phyloP scores from a whole-genome alignment of 1,139 yeast genomes.

The Yamadazyma pseudoaaseri region DNA sequence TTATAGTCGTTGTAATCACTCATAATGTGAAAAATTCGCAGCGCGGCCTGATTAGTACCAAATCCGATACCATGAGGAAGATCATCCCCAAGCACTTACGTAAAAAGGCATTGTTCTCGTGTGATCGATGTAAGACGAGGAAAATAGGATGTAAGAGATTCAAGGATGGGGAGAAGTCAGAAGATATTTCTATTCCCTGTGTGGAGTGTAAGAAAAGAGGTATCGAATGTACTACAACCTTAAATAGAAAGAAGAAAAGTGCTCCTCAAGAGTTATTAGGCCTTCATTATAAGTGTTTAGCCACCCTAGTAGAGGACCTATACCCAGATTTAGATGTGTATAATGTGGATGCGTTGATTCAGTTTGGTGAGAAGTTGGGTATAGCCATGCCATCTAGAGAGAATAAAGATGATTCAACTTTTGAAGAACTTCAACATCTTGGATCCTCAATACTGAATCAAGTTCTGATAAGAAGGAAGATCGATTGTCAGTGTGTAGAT shows the following conservation, averaged over 20 bases:
- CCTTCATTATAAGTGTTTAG: conserved; percentile 37
- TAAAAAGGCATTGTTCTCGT: conserved; percentile 28
- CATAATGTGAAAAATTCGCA: conserved; percentile 1
- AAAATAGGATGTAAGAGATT: conserved; percentile 41
- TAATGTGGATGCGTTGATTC: conserved; percentile 32
- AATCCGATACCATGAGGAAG: not conserved
- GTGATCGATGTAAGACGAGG: conserved; percentile 43
- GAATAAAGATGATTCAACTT: not conserved
- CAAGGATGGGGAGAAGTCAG: not conserved
- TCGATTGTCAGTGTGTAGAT: not conserved
- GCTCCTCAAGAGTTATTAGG: conserved; percentile 39
- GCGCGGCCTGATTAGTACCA: not conserved
- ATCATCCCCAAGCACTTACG: conserved; percentile 1
- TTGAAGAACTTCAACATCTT: conserved; percentile 1
- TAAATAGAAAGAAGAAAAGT: conserved; percentile 14
- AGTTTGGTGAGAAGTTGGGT: conserved; percentile 32
- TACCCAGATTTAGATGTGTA: conserved; percentile 41
- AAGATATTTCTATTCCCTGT: conserved; percentile 5
- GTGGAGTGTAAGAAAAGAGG: conserved; percentile 2
- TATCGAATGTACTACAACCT: conserved; percentile 8
- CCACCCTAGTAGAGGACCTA: conserved; percentile 32
- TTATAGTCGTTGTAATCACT: conserved; percentile 7
- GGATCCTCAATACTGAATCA: conserved; percentile 1
- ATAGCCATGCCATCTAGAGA: conserved; percentile 33
- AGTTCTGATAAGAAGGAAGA: not conserved